Evolutionary conservation across 441 rosid species (phyloP), one percentile per base, ranked within the genome.

Genomic region (Aquilaria agallochum): DNA sequence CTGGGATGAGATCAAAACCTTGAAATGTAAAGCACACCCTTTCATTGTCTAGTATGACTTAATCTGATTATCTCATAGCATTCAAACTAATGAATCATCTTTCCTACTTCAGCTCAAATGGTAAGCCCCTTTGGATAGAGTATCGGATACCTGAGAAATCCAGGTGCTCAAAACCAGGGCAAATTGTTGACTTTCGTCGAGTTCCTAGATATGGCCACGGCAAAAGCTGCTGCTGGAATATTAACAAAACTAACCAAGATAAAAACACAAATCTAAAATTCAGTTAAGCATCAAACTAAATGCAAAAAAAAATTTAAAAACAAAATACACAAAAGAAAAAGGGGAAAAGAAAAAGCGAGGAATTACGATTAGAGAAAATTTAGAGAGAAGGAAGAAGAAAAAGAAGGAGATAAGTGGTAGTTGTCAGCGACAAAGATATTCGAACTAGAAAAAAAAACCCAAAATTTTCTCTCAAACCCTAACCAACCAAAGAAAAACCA

Each of bases 1-100:
- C 1, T 94, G 99, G 99, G 76, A 68, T 3, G 97, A 94, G 68
- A 87, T 94, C 58, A 88, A 91, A 75, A 80, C 83, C 70, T 70
- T 91, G 63, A 83, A 84, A 67, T 88, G 95, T 94, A 78, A 72
- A 27, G n/a, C 59, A 9, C 5, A 40, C 20, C 33, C 6, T 4
- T 10, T 7, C 11, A 7, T 13, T 40, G 8, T 40, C 44, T 40
- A 40, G 2, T 8, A 15, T 33, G 5, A 2, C 60, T 53, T 2
- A 20, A 20, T 20, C 27, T 20, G 42, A 48, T 51, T 46, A 56
- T 49, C 31, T 65, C 57, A 4, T 53, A 3, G 52, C 11, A 27
- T 14, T 44, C 27, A 27, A 27, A 55, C 59, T 60, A 15, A 61
- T 31, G 5, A 55, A 47, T 33, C 27, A 33, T 5, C 33, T 71